Evolutionary conservation across 768 basidiomycete species (phyloP).

Genomic region (Rhodocollybia butyracea): DNA sequence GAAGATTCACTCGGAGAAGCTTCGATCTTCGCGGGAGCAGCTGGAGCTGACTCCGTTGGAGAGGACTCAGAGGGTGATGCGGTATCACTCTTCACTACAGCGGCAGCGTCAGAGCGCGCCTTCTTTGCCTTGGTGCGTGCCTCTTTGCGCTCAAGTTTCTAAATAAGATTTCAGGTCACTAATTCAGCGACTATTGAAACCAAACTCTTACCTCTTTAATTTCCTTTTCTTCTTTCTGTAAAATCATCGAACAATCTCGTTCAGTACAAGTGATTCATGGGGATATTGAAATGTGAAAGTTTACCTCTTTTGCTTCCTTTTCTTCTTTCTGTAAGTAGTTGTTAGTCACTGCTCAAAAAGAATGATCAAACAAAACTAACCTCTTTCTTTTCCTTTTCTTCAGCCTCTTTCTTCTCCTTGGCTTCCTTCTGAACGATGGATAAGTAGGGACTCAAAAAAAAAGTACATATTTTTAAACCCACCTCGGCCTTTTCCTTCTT

Average conservation of each 20-base stretch:
- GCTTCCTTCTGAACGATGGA: slow-evolving; percentile 59
- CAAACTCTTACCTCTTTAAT: slow-evolving; percentile 37
- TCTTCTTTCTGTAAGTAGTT: slow-evolving; percentile 47
- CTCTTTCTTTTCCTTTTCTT: slow-evolving; percentile 52
- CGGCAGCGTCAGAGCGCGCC: slow-evolving; percentile 27
- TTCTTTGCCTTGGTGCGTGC: slow-evolving; percentile 55
- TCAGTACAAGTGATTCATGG: neutral
- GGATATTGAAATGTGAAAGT: slow-evolving; percentile 10
- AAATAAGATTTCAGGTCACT: slow-evolving; percentile 10
- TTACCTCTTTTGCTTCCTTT: slow-evolving; percentile 56
- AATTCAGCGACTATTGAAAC: neutral
- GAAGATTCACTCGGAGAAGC: slow-evolving; percentile 29
- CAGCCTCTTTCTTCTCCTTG: slow-evolving; percentile 75
- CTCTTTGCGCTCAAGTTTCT: slow-evolving; percentile 58
- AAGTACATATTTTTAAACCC: slow-evolving; percentile 8
- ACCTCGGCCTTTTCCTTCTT: slow-evolving; percentile 76
- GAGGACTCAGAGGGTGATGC: slow-evolving; percentile 17
- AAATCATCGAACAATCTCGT: slow-evolving; percentile 15
- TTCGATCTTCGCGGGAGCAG: slow-evolving; percentile 9
- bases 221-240: slow-evolving; percentile 45
- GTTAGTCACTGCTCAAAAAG: neutral
- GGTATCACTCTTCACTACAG: slow-evolving; percentile 30
- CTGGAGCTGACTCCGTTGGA: slow-evolving; percentile 14
- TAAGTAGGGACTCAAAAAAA: neutral
- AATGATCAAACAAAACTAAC: slow-evolving; percentile 14